These are phyloP conservation scores for Monilinia vaccinii-corymbosi DNA, from an alignment of 2,329 filamentous ascomycete genomes.

Conservation along the genomic window DNA sequence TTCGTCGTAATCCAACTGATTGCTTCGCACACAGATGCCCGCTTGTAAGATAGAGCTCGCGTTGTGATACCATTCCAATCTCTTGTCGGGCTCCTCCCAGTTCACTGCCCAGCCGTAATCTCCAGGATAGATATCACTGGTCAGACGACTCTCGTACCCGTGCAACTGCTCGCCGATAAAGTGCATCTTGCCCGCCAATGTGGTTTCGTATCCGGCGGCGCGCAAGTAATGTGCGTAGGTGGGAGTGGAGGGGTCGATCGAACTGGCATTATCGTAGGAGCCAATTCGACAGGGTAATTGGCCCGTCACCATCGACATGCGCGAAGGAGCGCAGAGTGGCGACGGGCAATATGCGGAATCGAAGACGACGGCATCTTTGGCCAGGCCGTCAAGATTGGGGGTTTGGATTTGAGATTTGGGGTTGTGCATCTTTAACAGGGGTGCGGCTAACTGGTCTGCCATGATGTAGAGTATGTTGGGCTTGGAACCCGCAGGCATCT, in stretches of 20 bases:
- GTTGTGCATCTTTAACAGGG: conserved; percentile 87
- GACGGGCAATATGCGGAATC: conserved; percentile 92
- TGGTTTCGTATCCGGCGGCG: conserved; percentile 77
- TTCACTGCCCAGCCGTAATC: conserved; percentile 94
- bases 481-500: conserved; percentile 29
- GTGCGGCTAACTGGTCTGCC: conserved; percentile 90
- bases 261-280: conserved; percentile 83
- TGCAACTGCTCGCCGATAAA: conserved; percentile 93
- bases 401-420: conserved; percentile 83
- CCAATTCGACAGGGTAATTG: conserved; percentile 86
- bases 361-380: conserved; percentile 76
- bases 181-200: conserved; percentile 92
- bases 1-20: conserved; percentile 93
- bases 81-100: conserved; percentile 81
- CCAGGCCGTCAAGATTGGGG: conserved; percentile 77
- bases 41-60: conserved; percentile 89
- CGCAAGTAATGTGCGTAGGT: conserved; percentile 92
- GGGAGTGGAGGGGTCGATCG: conserved; percentile 73
- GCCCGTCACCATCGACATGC: conserved; percentile 91
- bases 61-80: conserved; percentile 94
- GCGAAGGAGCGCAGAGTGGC: conserved; percentile 82
- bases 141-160: conserved; percentile 85
- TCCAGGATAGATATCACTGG: conserved; percentile 91
- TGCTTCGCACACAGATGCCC: conserved; percentile 79
- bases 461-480: conserved; percentile 90